Base-by-base conservation (phyloP, 208 protist species). In the Crithidia fasciculata region DNA sequence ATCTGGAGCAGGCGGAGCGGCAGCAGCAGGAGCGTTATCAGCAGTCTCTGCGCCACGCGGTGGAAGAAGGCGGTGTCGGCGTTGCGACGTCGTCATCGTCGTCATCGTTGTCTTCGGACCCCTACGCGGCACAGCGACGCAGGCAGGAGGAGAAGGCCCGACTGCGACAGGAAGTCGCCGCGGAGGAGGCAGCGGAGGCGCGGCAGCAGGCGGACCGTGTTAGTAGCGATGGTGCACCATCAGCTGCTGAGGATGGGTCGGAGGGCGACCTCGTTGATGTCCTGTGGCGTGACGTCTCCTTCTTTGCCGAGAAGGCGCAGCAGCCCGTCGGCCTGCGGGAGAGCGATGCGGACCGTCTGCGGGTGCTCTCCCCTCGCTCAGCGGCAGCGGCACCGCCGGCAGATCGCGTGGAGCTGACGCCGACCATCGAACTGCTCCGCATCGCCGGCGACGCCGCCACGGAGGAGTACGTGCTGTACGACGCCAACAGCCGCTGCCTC, bases 381-480 rank as follows among this genome's bases (percentile, higher is more conserved):
- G 4, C 47, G 6, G 47, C 45, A 44, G 43, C 45, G 28, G 47
- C n/a, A 57, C 4, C 16, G 19, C 71, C 67, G 7, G 41, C 44
- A 8, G 71, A 76, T 3, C 40, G 50, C n/a, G 64, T 88, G 28
- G 57, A 62, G 18, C 79, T 95, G 40, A 95, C 90, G 2, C 83
- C 90, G 4, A 58, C 67, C 37, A 86, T 96, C 44, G 83, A 91
- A 44, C 79, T 94, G 16, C 60, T 84, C 8, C 87, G 80, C 61
- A 78, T 96, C 8, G 67, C 72, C 4, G 91, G 91, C n/a, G 91
- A 96, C 65, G 72, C 84, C 43, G 62, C 72, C 0, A 77, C 85
- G 55, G 81, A 96, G 50, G 87, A 96, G 75, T 96, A 94, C 76
- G 85, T 93, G 40, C 64, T 96, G 45, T 91, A 92, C 70, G 87